A percentile compares a stretch with the other conserved stretches of the same genome.
Conservation (phyloP, 1,139 yeast genomes). For the Debaryomyces udenii region DNA sequence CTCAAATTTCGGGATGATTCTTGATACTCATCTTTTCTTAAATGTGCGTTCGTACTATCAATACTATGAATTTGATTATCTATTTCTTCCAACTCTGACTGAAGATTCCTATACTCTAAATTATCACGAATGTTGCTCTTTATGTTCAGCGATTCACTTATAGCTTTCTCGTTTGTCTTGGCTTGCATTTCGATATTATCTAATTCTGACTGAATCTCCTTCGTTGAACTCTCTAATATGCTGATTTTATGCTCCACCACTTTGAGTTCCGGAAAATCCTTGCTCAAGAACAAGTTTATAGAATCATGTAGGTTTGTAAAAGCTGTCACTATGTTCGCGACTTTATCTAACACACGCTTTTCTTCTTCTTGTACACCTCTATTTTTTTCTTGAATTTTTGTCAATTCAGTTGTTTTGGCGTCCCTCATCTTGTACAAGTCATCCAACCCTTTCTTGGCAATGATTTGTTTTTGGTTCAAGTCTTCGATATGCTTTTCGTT, state of each 20-base stretch:
- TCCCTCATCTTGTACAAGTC: constrained; percentile 15
- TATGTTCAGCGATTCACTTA: constrained; percentile 39
- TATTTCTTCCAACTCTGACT: constrained; percentile 31
- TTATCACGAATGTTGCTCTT: constrained; percentile 44
- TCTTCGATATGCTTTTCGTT: constrained; percentile 19
- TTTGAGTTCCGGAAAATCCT: constrained; percentile 17
- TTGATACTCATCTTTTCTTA: constrained; percentile 65
- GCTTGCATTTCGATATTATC: constrained; percentile 15
- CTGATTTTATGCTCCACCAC: constrained; percentile 38
- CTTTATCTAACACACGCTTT: neutral
- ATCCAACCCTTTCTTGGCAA: constrained; percentile 18
- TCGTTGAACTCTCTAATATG: constrained; percentile 29
- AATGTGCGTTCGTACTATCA: constrained; percentile 64
- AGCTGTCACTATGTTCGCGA: constrained; percentile 10
- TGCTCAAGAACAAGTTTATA: constrained; percentile 15
- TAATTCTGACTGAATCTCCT: constrained; percentile 9
- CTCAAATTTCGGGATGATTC: constrained; percentile 58
- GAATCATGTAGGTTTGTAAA: constrained; percentile 8
- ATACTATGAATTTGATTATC: constrained; percentile 32
- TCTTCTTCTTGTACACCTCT: constrained; percentile 15
- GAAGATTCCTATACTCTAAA: constrained; percentile 38
- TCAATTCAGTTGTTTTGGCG: constrained; percentile 19
- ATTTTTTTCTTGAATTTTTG: constrained; percentile 22
- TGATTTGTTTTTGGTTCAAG: constrained; percentile 18
- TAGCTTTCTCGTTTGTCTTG: constrained; percentile 30